Evolutionary conservation across 2,329 filamentous ascomycete species (phyloP), one percentile per base, ranked within the genome.

Genomic region (Fusarium sp.): DNA sequence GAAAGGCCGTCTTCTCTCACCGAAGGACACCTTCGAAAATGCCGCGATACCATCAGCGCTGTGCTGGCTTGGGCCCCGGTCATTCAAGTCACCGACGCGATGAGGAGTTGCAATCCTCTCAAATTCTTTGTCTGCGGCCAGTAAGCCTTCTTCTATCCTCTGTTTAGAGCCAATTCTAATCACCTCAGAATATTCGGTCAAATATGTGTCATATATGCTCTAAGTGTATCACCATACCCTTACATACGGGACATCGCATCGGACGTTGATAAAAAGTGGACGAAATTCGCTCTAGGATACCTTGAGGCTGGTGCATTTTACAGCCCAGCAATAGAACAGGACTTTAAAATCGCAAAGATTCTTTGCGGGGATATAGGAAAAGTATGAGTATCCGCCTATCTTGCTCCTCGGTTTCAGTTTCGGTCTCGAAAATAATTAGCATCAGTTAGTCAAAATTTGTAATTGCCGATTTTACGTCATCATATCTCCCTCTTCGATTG

Each of bases 101-200:
- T 71, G 69, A 62, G 67, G 18, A 67, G 69, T 10, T 71, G 69
- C 3, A 71, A 70, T 15, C 69, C 69, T 1, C 69, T 71, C 0
- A 69, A 71, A 0, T 71, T 71, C 33, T 71, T 71, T 6, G 69
- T 72, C 11, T 62, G 69, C 33, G 30, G 54, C 60, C 69, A 71
- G 69, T 72, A 63, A 35, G 20, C 3, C 2, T 3, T 0, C 14
- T 10, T 13, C 2, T 2, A 3, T 2, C 3, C 3, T 12, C 2
- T 15, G 0, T 0, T 6, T 15, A 0, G 1, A 5, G 1, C 3
- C 0, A 7, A 0, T 32, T 5, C 20, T 71, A 11, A 71, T 37
- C 1, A 6, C 0, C 3, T 0, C 15, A 71, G 69, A 7, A 41
- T 71, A 7, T 72, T 71, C 5, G 69, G 69, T 0, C 69, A 71